Base-by-base conservation (phyloP, 1,284 basidiomycete genomes). In the Heterobasidion parviporum region DNA sequence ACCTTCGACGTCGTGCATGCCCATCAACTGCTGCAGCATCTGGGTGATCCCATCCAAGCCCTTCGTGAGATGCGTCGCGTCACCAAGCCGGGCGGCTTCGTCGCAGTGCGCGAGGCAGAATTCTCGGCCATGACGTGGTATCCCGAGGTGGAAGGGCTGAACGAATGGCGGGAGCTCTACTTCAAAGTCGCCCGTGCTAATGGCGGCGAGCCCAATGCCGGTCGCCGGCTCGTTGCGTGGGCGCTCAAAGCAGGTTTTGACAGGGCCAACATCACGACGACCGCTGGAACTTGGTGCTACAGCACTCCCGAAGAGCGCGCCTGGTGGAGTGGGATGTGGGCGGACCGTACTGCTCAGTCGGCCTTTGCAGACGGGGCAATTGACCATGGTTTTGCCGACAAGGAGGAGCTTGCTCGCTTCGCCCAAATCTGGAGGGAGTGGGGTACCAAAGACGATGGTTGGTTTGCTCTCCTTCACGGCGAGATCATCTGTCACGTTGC, bases 1-100 rank as follows among this genome's bases (percentile, higher is more conserved):
- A 64, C 68, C 12, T 75, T 74, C 63, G 76, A 77, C 63, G 65
- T 76, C 58, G 73, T 74, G n/a, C 73, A 76, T 58, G 69, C 70
- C 36, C 74, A 76, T 58, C 74, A 77, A 61, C 74, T 78, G 12
- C 65, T 77, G 5, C 71, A 74, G 62, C 75, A 78, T 62, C 62
- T 76, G 35, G 50, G 61, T 6, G 70, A 77, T 55, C 75, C 75
- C 2, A 63, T 73, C 16, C 56, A 62, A 33, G 68, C 70, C 8
- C 63, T 77, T 38, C 64, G 65, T 50, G 76, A 78, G 65, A 76
- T 78, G 74, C 65, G 64, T 9, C 67, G 76, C 33, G 75, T 77
- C 47, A 64, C 69, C 0, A 74, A 72, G 59, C 64, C 67, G 2
- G 75, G 74, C 34, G 75, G 76, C 14, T 56, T 75, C 51, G 69